Base-by-base conservation (phyloP, 805 yeast species). In the Candida namnaoensis region DNA sequence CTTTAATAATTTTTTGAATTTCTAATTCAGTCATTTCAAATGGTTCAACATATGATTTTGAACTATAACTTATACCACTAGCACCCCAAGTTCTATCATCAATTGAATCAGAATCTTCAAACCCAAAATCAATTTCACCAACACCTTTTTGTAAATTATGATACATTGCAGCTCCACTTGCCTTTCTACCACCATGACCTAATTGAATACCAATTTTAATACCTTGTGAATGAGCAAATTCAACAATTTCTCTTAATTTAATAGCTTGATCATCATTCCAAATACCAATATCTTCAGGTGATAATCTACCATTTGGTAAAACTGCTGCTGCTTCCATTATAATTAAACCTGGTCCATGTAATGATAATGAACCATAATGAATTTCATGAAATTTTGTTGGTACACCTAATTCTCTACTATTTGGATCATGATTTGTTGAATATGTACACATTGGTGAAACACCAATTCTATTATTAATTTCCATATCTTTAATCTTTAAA, bases 381-480 rank as follows among this genome's bases (percentile, higher is more conserved):
- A 65, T 62, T 15, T 64, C 45, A 47, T 76, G 80, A 58, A 65
- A 76, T 14, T 62, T 68, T 0, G 72, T 75, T 0, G 68, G 63
- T 13, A 56, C 53, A 2, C 69, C 69, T 38, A 72, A 57, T 3
- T 53, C 47, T 2, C 42, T 37, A 15, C 57, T 57, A n/a, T n/a
- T n/a, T n/a, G n/a, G n/a, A 4, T 35, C 26, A 23, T 33, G 39
- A 4, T 48, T 43, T 3, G 72, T 66, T 6, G 78, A 67, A 53
- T 74, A 75, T 38, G 63, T 69, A 51, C 79, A 71, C 78, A 75
- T 72, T 37, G 80, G 80, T 1, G 80, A 66, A 19, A 76, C 75
- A 39, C 78, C 78, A 27, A 76, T 53, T 45, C 83, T 61, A 53
- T 78, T 78, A 12, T 64, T 67, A 19, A 78, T 53, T 2, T 58